A percentile compares a stretch with the other conserved stretches of the same genome.
These are phyloP conservation scores for Brassica napus DNA, from an alignment of 345 rosid species.

Conservation along the genomic window DNA sequence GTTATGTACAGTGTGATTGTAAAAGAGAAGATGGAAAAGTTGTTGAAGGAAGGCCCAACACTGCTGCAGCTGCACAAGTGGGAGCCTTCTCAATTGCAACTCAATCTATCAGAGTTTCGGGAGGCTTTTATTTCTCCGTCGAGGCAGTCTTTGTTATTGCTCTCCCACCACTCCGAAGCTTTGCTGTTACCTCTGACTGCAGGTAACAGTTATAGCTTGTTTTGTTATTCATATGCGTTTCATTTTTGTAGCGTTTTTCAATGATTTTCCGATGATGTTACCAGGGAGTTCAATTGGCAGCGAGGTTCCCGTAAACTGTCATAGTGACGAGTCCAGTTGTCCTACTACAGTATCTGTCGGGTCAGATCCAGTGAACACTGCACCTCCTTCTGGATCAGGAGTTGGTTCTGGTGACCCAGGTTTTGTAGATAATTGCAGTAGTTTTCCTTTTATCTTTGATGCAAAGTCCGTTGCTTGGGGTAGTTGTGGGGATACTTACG, in stretches of 20 bases:
- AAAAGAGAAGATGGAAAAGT: slow-evolving; percentile 51
- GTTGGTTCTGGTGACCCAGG: slow-evolving; percentile 47
- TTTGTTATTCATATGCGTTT: slow-evolving; percentile 6
- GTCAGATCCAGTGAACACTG: slow-evolving; percentile 50
- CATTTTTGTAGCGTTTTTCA: neutral
- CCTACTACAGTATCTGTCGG: slow-evolving; percentile 43
- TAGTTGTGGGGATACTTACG: slow-evolving; percentile 68
- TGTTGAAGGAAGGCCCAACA: slow-evolving; percentile 54
- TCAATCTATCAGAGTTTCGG: slow-evolving; percentile 72
- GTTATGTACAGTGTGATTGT: slow-evolving; percentile 19
- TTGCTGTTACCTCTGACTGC: slow-evolving; percentile 67
- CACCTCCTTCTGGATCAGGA: slow-evolving; percentile 55
- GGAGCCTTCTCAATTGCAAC: slow-evolving; percentile 57
- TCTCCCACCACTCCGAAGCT: slow-evolving; percentile 71
- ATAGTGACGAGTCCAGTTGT: slow-evolving; percentile 42
- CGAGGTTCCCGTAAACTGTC: slow-evolving; percentile 35
- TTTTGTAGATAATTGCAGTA: slow-evolving; percentile 43
- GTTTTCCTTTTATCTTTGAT: slow-evolving; percentile 61
- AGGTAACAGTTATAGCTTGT: slow-evolving; percentile 45
- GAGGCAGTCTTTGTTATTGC: slow-evolving; percentile 63
- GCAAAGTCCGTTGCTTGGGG: slow-evolving; percentile 94
- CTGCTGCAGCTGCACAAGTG: slow-evolving; percentile 82
- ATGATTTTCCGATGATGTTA: neutral
- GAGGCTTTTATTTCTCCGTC: slow-evolving; percentile 93
- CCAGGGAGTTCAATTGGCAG: slow-evolving; percentile 48